Evolutionary conservation across 441 rosid species (phyloP).

Genomic region (Erodium texanum): DNA sequence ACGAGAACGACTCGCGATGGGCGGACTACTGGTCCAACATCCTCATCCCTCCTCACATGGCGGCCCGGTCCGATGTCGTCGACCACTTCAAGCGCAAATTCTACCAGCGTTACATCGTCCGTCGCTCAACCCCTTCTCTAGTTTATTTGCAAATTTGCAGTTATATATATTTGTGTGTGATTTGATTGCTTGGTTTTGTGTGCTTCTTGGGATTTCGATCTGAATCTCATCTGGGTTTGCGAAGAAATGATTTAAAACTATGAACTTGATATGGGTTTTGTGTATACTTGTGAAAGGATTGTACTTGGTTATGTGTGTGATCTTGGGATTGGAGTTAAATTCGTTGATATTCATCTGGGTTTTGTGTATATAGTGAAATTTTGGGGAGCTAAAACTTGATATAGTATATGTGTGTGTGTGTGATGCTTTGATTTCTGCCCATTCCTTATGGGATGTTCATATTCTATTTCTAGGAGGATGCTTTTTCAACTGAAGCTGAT

Average conservation of each 20-base stretch:
- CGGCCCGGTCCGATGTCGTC: slow-evolving; percentile 80
- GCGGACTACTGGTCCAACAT: slow-evolving; percentile 91
- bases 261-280: neutral
- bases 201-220: neutral
- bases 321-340: slow-evolving; percentile 2
- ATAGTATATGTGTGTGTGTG: too few relatives aligned
- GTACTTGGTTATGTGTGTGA: neutral
- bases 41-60: slow-evolving; percentile 84
- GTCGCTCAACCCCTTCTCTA: slow-evolving; percentile 10
- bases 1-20: slow-evolving; percentile 84
- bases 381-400: too few relatives aligned
- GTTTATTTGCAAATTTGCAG: neutral
- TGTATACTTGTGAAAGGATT: neutral
- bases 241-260: neutral
- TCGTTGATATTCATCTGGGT: neutral
- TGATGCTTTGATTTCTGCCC: neutral
- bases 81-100: slow-evolving; percentile 90
- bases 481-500: neutral
- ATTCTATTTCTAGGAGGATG: neutral
- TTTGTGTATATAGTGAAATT: neutral
- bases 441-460: neutral
- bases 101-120: slow-evolving; percentile 83
- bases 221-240: slow-evolving; percentile 7
- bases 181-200: neutral
- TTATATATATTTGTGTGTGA: neutral